phyloP scores from a whole-genome alignment of 352 stramenopile species.

The Phytophthora cajani region DNA sequence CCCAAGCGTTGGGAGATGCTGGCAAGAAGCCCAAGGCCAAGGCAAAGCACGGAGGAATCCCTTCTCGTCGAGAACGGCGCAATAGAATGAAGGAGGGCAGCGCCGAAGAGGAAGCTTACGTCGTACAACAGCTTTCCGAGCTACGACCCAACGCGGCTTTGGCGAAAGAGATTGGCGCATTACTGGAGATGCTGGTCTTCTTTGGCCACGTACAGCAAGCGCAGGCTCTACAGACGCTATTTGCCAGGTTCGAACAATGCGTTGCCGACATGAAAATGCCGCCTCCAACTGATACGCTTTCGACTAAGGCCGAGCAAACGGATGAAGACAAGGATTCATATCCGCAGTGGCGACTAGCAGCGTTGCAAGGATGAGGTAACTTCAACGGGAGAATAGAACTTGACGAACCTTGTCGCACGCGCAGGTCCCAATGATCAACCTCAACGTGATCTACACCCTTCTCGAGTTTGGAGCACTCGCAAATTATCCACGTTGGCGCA shows the following conservation, averaged over 20 bases:
- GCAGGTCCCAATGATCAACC: conserved; percentile 3
- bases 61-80: conserved; percentile 58
- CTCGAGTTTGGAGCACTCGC: no score
- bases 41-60: conserved; percentile 49
- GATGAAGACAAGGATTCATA: conserved; percentile 7
- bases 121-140: conserved; percentile 52
- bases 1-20: conserved; percentile 45
- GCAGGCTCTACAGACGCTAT: conserved; percentile 49
- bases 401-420: conserved; percentile 16
- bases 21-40: conserved; percentile 46
- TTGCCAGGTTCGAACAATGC: conserved; percentile 52
- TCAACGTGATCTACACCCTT: background rate
- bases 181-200: conserved; percentile 65
- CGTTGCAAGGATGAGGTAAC: conserved; percentile 22
- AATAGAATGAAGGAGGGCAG: conserved; percentile 77
- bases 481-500: no score
- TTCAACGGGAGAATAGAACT: conserved; percentile 13
- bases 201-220: conserved; percentile 51
- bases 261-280: conserved; percentile 20
- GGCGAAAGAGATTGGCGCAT: conserved; percentile 37
- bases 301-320: background rate
- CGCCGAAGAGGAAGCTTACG: conserved; percentile 71
- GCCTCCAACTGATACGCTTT: background rate
- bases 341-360: conserved; percentile 28
- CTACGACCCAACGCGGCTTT: conserved; percentile 48